Conservation (phyloP, 192 early-diverging fungal genomes). For the Rhizophagus sp. region DNA sequence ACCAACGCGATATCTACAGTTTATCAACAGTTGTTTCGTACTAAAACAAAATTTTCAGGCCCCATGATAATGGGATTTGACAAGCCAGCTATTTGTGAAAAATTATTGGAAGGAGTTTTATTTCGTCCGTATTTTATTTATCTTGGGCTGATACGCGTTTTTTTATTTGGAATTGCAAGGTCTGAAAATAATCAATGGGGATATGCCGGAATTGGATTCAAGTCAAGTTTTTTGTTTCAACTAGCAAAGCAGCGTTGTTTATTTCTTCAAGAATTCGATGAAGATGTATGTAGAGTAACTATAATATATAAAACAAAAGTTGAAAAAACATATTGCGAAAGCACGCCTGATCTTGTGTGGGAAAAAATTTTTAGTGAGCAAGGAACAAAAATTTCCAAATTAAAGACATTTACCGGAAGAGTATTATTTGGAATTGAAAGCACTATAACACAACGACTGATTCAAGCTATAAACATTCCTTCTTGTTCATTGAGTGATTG, state of each 20-base stretch:
- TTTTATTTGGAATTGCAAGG: not conserved
- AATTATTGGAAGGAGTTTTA: not conserved
- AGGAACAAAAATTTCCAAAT: not conserved
- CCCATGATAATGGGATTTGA: not conserved
- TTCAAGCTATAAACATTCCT: not conserved
- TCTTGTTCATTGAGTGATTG: not conserved
- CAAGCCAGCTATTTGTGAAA: not conserved
- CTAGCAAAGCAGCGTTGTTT: not conserved
- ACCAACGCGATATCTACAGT: not conserved
- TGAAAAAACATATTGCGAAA: not conserved
- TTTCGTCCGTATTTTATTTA: not conserved
- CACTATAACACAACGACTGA: not conserved
- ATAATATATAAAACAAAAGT: not conserved
- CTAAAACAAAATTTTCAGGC: not conserved
- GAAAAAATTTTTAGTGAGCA: not conserved
- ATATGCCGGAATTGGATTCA: not conserved
- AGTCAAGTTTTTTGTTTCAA: not conserved
- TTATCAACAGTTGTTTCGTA: not conserved
- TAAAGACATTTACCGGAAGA: not conserved
- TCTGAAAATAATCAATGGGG: not conserved
- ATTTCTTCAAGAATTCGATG: not conserved
- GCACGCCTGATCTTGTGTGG: not conserved
- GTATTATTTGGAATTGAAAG: not conserved
- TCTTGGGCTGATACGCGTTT: not conserved
- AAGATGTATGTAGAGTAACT: not conserved